Evolutionary conservation across 495 filamentous ascomycete genomes (phyloP), one percentile per base, ranked within the genome.

Genomic region (Elaphomyces granulatus): DNA sequence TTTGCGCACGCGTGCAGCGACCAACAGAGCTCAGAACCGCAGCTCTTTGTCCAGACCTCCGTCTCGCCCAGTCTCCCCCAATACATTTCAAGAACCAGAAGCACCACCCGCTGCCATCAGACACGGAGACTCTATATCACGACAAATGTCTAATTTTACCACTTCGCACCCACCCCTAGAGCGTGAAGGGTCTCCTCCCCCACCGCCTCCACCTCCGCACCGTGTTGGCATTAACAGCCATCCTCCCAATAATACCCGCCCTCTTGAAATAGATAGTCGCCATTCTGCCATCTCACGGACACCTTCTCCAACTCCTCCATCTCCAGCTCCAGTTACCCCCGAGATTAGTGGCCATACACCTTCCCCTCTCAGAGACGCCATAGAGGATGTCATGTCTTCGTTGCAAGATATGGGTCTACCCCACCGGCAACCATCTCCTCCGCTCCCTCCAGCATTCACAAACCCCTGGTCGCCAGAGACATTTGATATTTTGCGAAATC

Each of bases 381-480:
- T 96, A 88, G 87, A 95, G 52, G 90, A 92, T 63, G 87, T 99
- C 9, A 96, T 96, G 77, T 86, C 87, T 43, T 94, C 90, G 21
- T 61, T 99, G 37, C 75, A 96, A 54, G 85, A 85, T 46, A 85
- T 99, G 77, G 80, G 77, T 14, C 67, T 81, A 47, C 63, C 72
- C 20, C 63, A 65, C 45, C 64, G 70, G 30, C 58, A 56, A 17
- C 59, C 64, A 32, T 64, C 64, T 8, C 56, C 61, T n/a, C 61
- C 61, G 32, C 66, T 53, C n/a, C 49, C 74, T 12, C 71, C 77
- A 43, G 54, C 56, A 20, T 69, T 71, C 20, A 63, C 77, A 15
- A 78, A 85, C 55, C 82, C 87, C 9, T 98, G 90, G 90, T 90
- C 87, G 1, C 87, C 83, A 1, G 85, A 94, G 50, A 81, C 79